Evolutionary conservation across 192 early-diverging fungal genomes (phyloP), one percentile per base, ranked within the genome.

Genomic region (Dissophora ornata): DNA sequence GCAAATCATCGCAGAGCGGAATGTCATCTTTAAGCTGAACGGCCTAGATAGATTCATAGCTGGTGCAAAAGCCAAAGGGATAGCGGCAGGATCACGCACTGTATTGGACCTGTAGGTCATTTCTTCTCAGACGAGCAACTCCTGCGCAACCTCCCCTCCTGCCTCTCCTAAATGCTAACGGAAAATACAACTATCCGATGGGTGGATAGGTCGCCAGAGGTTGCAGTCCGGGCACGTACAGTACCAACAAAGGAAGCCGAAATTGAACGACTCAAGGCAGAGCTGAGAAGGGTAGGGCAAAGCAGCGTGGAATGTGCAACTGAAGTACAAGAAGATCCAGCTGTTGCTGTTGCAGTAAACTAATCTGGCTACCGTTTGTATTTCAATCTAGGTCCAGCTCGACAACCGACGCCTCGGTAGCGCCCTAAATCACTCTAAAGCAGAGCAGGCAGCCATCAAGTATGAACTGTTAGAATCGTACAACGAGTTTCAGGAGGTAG

Each of bases 221-320:
- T 62, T 11, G 73, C 65, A 19, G 73, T 77, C 8, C 42, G 73
- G 7, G 73, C 73, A 6, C 73, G 73, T 4, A 67, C 64, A 34
- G 73, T 67, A n/a, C 73, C 73, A 2, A 77, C 73, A 49, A 77
- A 77, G 40, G 73, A 77, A 30, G 73, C 63, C 16, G 73, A 77
- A 19, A 67, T 77, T 21, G 63, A 77, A 41, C 22, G 73, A 51
- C 73, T 77, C 26, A 77, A 67, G 36, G 57, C 73, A 46, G 63
- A 67, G 12, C 29, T 77, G 50, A 58, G 67, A 50, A 45, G 51
- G 53, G 73, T 77, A 67, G 22, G 1, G 34, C 4, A 9, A 19
- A 19, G 5, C 24, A 59, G 26, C 13, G 2, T 13, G 25, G 12
- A 3, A 44, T 58, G 4, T 13, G 32, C 24, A 29, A 21, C 5